Evolutionary conservation across 1,284 basidiomycete genomes (phyloP).

Genomic region (Waitea zeae): DNA sequence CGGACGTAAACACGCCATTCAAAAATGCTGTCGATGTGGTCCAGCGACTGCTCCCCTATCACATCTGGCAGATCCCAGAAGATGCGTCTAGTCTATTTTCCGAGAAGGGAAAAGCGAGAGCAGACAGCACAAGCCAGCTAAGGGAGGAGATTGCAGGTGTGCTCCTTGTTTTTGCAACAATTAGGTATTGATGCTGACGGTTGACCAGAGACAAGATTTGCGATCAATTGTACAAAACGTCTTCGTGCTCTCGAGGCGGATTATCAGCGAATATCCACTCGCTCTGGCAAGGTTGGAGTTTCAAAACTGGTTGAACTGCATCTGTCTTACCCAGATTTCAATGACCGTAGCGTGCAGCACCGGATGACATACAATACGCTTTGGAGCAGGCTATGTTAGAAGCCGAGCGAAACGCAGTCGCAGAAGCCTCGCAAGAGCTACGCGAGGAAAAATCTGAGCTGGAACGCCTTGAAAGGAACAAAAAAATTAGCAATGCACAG

Average conservation of each 20-base stretch:
- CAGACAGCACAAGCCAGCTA: conserved; percentile 29
- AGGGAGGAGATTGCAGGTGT: conserved; percentile 39
- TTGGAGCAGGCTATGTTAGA: conserved; percentile 47
- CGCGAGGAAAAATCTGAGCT: conserved; percentile 42
- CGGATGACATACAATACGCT: conserved; percentile 42
- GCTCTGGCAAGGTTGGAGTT: conserved; percentile 34
- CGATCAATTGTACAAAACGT: conserved; percentile 44
- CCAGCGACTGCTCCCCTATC: conserved; percentile 53
- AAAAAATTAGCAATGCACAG: conserved; percentile 20
- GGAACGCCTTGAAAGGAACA: conserved; percentile 50
- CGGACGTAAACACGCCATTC: conserved; percentile 55
- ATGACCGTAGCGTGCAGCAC: too few relatives aligned
- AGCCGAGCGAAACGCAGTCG: conserved; percentile 40
- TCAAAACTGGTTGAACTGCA: too few relatives aligned
- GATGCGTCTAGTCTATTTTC: conserved; percentile 31
- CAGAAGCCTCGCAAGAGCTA: conserved; percentile 35
- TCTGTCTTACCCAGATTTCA: too few relatives aligned
- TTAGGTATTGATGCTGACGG: background rate
- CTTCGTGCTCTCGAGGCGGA: conserved; percentile 33
- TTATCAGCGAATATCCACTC: conserved; percentile 32
- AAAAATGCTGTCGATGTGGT: conserved; percentile 39
- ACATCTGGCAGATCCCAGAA: conserved; percentile 54
- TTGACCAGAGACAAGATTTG: conserved; percentile 42
- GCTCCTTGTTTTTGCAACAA: conserved; percentile 5
- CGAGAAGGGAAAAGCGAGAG: conserved; percentile 26